Conservation (phyloP, 139 green algal genomes). For the Ettlia oleoabundans region DNA sequence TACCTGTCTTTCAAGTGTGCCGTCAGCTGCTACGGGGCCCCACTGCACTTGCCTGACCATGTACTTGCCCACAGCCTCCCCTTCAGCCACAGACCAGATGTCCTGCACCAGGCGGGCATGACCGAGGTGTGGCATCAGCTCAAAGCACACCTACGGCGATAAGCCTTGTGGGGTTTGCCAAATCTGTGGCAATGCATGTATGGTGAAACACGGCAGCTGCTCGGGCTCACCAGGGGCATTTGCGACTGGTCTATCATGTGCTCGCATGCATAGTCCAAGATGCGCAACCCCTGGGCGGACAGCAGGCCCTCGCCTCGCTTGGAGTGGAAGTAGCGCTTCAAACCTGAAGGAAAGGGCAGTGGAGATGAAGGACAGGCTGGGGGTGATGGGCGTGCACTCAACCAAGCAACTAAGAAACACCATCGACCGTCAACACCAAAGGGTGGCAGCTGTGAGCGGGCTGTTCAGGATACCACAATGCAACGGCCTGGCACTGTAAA, state of each 20-base stretch:
- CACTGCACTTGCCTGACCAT: too few species aligned
- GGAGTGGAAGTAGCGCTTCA: conserved; percentile 70
- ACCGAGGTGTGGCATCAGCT: neutral
- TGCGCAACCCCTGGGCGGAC: conserved; percentile 47
- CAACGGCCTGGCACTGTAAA: too few species aligned
- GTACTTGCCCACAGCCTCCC: conserved; percentile 28
- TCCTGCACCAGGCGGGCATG: conserved; percentile 29
- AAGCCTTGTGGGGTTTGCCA: too few species aligned
- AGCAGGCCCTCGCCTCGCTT: conserved; percentile 72
- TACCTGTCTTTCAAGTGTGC: too few species aligned
- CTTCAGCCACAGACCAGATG: conserved; percentile 47
- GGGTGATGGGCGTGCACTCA: too few species aligned
- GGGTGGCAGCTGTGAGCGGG: too few species aligned
- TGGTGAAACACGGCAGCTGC: neutral
- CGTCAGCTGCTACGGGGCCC: too few species aligned
- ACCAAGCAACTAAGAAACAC: too few species aligned
- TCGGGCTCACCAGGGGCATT: conserved; percentile 23
- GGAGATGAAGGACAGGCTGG: neutral
- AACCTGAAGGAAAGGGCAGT: neutral
- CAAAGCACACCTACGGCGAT: too few species aligned
- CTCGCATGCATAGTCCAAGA: conserved; percentile 71
- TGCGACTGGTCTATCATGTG: conserved; percentile 47
- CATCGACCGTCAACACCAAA: too few species aligned
- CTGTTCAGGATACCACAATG: too few species aligned
- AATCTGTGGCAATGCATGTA: neutral